Percentiles rank a stretch among this genome's conserved stretches.
phyloP scores from a whole-genome alignment of 129 eudicot species.

The Helianthus tuberosus region DNA sequence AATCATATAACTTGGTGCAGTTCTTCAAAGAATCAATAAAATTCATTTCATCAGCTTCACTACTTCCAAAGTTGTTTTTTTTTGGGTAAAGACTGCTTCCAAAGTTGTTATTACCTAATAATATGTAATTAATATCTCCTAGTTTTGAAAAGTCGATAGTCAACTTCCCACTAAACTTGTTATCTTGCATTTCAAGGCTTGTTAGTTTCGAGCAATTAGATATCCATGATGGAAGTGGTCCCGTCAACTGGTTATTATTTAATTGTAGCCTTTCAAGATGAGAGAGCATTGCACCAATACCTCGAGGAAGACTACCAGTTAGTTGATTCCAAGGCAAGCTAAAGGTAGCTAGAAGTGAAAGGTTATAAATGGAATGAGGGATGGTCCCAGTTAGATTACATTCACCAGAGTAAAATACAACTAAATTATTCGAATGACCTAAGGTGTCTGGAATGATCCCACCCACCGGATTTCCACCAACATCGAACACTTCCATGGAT shows the following conservation, averaged over 20 bases:
- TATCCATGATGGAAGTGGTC: constrained; percentile 7
- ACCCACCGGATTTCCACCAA: neutral
- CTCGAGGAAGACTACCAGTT: constrained; percentile 11
- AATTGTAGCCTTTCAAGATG: neutral
- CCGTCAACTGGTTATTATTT: neutral
- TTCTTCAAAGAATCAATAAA: constrained; percentile 7
- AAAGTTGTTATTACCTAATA: neutral
- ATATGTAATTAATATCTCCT: neutral
- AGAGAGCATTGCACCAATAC: neutral
- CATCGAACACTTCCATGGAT: neutral
- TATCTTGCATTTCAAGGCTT: neutral
- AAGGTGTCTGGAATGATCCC: constrained; percentile 4
- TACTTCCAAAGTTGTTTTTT: neutral
- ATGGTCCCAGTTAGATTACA: constrained; percentile 5
- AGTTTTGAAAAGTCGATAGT: neutral
- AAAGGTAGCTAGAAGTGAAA: neutral
- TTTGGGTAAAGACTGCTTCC: no score
- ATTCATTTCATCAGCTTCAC: constrained; percentile 17
- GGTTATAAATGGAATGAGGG: constrained; percentile 10
- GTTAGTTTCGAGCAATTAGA: neutral
- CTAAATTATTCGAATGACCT: neutral
- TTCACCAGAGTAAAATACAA: neutral
- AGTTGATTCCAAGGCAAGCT: neutral
- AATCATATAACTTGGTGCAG: neutral
- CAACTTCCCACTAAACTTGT: constrained; percentile 8